phyloP scores from a whole-genome alignment of 192 early-diverging fungal genomes.

The Backusella parvicylindrica region DNA sequence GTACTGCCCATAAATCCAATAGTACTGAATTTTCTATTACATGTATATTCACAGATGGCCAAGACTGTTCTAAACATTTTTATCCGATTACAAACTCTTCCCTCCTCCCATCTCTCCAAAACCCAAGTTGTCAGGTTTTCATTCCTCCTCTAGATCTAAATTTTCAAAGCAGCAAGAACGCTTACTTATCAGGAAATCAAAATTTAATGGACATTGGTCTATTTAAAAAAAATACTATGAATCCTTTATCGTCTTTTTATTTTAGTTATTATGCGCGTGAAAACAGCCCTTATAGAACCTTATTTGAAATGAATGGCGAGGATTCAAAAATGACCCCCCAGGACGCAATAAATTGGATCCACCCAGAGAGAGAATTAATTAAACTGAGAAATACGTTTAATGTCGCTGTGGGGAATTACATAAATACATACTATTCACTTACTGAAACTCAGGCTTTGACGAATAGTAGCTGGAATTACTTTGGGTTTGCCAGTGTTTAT shows the following conservation, averaged over 20 bases:
- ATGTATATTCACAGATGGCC: too few relatives aligned
- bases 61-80: too few relatives aligned
- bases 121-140: not conserved
- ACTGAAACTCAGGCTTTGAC: not conserved
- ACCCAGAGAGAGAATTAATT: not conserved
- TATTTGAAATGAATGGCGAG: not conserved
- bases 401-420: not conserved
- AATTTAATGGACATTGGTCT: not conserved
- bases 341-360: not conserved
- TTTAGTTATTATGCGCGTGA: not conserved
- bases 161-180: not conserved
- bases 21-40: too few relatives aligned
- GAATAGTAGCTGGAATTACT: conserved; percentile 3
- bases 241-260: not conserved
- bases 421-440: not conserved
- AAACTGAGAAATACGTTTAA: not conserved
- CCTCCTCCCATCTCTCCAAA: not conserved
- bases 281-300: not conserved
- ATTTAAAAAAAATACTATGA: not conserved
- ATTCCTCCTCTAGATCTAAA: not conserved
- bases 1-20: too few relatives aligned
- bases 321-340: not conserved
- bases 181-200: too few relatives aligned
- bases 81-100: too few relatives aligned
- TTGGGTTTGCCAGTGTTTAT: not conserved